phyloP scores from a whole-genome alignment of 1,284 basidiomycete species.

The Inonotus obliquus region DNA sequence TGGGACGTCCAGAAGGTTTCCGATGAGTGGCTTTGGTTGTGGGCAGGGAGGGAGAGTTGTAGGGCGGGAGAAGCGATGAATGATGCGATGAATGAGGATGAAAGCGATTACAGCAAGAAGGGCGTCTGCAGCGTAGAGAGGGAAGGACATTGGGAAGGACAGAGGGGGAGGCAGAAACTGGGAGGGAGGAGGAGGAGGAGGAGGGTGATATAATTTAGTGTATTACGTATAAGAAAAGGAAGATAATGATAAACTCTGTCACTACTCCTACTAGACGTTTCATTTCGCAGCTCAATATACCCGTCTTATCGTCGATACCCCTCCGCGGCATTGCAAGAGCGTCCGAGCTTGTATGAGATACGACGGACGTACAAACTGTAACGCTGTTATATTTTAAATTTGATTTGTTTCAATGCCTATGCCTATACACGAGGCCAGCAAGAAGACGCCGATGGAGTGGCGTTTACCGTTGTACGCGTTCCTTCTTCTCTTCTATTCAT shows the following conservation, averaged over 20 bases:
- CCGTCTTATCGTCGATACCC: background rate
- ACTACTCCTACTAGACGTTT: background rate
- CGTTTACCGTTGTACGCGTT: too few species aligned
- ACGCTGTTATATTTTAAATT: too few species aligned
- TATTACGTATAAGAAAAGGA: background rate
- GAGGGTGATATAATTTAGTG: background rate
- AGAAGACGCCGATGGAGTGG: too few species aligned
- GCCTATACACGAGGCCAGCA: too few species aligned
- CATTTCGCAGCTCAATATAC: background rate
- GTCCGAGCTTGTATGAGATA: background rate
- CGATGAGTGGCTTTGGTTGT: slow-evolving; percentile 11
- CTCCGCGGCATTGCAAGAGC: background rate
- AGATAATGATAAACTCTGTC: background rate
- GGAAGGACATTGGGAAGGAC: background rate
- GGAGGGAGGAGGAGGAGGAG: background rate
- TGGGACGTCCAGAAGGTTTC: slow-evolving; percentile 17
- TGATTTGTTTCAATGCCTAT: too few species aligned
- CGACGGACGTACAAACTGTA: too few species aligned
- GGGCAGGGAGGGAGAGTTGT: slow-evolving; percentile 15
- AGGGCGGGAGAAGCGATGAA: background rate
- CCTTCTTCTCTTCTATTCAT: too few species aligned
- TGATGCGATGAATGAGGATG: slow-evolving; percentile 4
- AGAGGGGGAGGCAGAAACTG: background rate
- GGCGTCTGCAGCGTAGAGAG: slow-evolving; percentile 3
- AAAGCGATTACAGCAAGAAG: slow-evolving; percentile 7